Percentiles rank a stretch among this genome's conserved stretches.
Evolutionary conservation across 345 rosid species (phyloP).

Genomic region (Salix purpurea): DNA sequence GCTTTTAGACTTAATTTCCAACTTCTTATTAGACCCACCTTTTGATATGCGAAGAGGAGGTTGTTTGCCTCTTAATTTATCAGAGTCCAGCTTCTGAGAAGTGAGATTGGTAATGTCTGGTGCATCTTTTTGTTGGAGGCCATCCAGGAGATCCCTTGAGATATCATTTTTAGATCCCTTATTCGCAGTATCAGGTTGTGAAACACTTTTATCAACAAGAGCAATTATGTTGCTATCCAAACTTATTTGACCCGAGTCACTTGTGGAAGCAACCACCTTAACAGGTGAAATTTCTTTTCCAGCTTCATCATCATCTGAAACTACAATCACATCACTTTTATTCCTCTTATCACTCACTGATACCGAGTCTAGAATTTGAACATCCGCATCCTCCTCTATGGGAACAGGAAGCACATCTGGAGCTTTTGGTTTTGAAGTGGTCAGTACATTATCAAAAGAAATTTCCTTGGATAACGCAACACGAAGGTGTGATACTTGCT

Average conservation of each 20-base stretch:
- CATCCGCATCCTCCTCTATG: conserved; percentile 37
- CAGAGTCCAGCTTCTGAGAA: conserved; percentile 36
- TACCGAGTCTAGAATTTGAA: conserved; percentile 30
- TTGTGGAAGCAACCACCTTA: conserved; percentile 28
- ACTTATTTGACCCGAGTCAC: conserved; percentile 25
- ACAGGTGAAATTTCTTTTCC: conserved; percentile 34
- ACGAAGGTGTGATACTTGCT: conserved; percentile 58
- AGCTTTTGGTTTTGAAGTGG: conserved; percentile 25
- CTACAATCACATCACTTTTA: conserved; percentile 29
- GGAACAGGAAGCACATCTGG: conserved; percentile 25
- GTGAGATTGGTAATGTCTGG: conserved; percentile 24
- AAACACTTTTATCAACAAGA: conserved; percentile 30
- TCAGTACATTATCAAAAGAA: conserved; percentile 19
- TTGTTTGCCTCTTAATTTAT: conserved; percentile 21
- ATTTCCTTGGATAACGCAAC: conserved; percentile 44
- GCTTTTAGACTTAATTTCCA: conserved; percentile 34
- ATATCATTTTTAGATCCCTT: conserved; percentile 24
- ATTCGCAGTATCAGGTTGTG: conserved; percentile 26
- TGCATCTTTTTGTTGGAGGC: conserved; percentile 27
- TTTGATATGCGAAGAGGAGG: conserved; percentile 18
- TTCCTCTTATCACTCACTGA: conserved; percentile 20
- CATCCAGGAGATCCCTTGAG: conserved; percentile 31
- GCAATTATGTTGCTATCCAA: conserved; percentile 28
- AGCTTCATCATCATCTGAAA: conserved; percentile 65
- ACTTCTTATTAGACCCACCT: conserved; percentile 34